A percentile compares a stretch with the other conserved stretches of the same genome.
phyloP scores from a whole-genome alignment of 1,284 basidiomycete genomes.

The Sphaerobolus stellatus region DNA sequence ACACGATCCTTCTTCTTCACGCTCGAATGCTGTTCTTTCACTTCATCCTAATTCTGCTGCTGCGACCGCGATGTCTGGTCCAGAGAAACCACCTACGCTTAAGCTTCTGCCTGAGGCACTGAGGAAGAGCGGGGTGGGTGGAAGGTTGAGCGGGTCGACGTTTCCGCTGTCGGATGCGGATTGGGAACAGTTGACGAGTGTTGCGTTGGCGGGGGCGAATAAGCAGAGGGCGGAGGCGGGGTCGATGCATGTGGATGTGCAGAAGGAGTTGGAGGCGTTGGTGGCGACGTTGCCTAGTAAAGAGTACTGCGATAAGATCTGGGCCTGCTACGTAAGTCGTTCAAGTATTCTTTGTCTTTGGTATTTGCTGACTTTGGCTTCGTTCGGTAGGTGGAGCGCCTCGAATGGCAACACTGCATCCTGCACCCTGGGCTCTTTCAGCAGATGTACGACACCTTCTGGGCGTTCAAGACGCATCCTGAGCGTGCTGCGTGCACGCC shows the following conservation, averaged over 20 bases:
- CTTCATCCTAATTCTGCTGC: too few relatives aligned
- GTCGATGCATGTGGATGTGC: conserved; percentile 6
- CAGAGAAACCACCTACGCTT: not conserved
- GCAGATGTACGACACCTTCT: conserved; percentile 14
- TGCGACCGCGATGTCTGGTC: not conserved
- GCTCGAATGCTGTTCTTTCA: too few relatives aligned
- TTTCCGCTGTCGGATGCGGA: conserved; percentile 8
- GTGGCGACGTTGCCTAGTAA: not conserved
- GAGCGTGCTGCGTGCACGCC: conserved; percentile 11
- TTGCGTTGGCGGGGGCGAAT: conserved; percentile 2
- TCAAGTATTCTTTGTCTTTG: not conserved
- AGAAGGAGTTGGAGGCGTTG: conserved; percentile 3
- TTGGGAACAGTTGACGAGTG: conserved; percentile 10
- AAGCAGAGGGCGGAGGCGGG: conserved; percentile 5
- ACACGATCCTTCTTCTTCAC: too few relatives aligned
- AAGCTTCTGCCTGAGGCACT: conserved; percentile 6
- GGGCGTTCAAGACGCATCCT: conserved; percentile 3
- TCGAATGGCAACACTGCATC: conserved; percentile 16
- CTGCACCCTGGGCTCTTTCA: conserved; percentile 12
- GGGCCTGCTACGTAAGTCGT: conserved; percentile 13
- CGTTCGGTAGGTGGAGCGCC: conserved; percentile 5
- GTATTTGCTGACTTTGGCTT: not conserved
- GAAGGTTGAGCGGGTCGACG: not conserved
- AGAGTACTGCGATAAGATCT: conserved; percentile 10
- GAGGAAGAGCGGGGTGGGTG: not conserved